Evolutionary conservation across 176 grass and related monocot species (phyloP).

Genomic region (Musa schizocarpa): DNA sequence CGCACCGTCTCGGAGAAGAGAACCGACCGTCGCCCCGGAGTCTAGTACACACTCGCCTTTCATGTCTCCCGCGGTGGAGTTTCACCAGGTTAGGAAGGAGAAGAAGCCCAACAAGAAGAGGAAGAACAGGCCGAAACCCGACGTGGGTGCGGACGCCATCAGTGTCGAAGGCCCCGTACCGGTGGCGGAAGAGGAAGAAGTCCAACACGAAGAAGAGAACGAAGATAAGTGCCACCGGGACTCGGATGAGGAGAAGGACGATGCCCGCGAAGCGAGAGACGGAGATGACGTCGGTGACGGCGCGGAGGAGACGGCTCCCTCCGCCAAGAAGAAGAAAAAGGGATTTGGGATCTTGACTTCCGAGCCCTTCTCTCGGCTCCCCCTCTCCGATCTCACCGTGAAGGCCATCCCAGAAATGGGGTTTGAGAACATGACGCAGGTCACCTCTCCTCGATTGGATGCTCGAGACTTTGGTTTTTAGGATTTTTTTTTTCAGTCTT

Average conservation of each 20-base stretch:
- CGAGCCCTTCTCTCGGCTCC: constrained; percentile 53
- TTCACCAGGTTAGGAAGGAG: background rate
- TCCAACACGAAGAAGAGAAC: background rate
- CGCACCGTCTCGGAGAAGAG: too few species aligned
- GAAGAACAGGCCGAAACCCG: constrained; percentile 20
- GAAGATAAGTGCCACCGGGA: background rate
- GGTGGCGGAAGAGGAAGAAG: constrained; percentile 7
- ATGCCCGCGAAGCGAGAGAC: background rate
- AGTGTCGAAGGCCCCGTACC: background rate
- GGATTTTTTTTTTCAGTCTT: background rate
- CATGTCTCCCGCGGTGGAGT: background rate
- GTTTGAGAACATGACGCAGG: constrained; percentile 62
- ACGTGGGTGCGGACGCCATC: background rate
- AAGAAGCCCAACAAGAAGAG: constrained; percentile 23
- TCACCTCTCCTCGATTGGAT: background rate
- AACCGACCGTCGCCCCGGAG: too few species aligned
- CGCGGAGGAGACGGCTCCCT: constrained; percentile 7
- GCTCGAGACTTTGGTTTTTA: background rate
- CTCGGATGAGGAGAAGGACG: background rate
- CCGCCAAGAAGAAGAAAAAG: constrained; percentile 5
- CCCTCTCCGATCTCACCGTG: constrained; percentile 48
- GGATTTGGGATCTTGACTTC: constrained; percentile 32
- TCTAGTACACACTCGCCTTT: too few species aligned
- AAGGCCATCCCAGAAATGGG: constrained; percentile 64
- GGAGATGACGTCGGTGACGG: constrained; percentile 10